Evolutionary conservation across 805 yeast genomes (phyloP), one percentile per base, ranked within the genome.

Genomic region (Starmerella roubikii): DNA sequence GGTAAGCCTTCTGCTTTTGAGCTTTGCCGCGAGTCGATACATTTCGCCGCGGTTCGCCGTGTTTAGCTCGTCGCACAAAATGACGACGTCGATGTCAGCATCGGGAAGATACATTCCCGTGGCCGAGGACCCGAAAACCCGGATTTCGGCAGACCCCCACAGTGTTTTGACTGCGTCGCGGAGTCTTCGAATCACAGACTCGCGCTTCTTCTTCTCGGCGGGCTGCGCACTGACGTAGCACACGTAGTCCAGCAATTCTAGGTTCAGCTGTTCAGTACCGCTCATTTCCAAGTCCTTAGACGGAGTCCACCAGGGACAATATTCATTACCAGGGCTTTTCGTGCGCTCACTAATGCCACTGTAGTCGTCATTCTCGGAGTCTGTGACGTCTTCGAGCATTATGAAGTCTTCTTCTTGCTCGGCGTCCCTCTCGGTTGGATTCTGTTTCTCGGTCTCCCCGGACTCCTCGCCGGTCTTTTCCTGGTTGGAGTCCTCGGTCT

Each of bases 11-110:
- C 66, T 61, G 30, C 69, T 65, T 49, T 82, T 68, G 45, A 88
- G 64, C 50, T 68, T 72, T 4, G 84, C 73, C 2, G 94, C 75
- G 10, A 88, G 63, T 50, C 76, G 76, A 55, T 77, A 85, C 33
- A 88, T 59, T 19, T 72, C 63, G n/a, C 74, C 67, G 53, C 82
- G 71, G 2, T 77, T 75, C 12, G 63, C 59, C 15, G 66, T 59
- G 18, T 30, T 17, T 30, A 36, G 16, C 15, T 26, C 36, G 18
- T 38, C 32, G 12, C 39, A 28, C 3, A 77, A 65, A 19, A 88
- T 71, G 32, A 86, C 96, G 76, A 91, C 77, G 58, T 88, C 98
- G 24, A 88, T 84, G 65, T 88, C 98, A 0, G 95, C 83, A 2
- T 94, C 94, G 0, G 97, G 97, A 15, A 88, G 65, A 54, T 85